Evolutionary conservation across 331 rosid genomes (phyloP).

Genomic region (Dryas integrifolia): DNA sequence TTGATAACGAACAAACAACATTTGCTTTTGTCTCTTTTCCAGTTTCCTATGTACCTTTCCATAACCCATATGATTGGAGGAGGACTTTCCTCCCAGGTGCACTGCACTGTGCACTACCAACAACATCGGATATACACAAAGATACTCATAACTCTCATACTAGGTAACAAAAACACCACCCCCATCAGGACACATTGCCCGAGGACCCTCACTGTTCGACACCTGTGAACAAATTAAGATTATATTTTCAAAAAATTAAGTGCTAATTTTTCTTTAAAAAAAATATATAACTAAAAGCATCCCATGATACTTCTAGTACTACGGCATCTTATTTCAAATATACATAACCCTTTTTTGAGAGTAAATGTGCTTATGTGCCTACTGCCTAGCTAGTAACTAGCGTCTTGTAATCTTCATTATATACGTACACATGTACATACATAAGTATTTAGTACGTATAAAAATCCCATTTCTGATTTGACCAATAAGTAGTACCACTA

Average conservation of each 20-base stretch:
- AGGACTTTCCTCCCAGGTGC: slow-evolving; percentile 1
- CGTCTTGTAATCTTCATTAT: not conserved
- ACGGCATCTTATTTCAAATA: not conserved
- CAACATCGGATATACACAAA: not conserved
- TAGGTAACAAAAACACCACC: slow-evolving; percentile 16
- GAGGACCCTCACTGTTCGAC: slow-evolving; percentile 23
- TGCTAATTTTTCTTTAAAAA: not conserved
- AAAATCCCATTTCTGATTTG: slow-evolving; percentile 1
- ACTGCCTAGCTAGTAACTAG: too few relatives aligned
- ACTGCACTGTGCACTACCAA: not conserved
- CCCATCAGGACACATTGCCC: slow-evolving; percentile 32
- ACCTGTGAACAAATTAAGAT: slow-evolving; percentile 6
- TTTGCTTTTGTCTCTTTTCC: not conserved
- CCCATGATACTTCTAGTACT: not conserved
- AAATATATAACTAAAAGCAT: not conserved
- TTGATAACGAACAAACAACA: slow-evolving; percentile 14
- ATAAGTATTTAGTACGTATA: not conserved
- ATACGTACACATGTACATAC: too few relatives aligned
- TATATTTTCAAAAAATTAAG: not conserved
- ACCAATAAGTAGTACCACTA: not conserved
- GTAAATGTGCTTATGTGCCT: too few relatives aligned
- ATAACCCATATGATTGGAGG: slow-evolving; percentile 23
- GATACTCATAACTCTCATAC: not conserved
- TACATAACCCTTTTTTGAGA: not conserved
- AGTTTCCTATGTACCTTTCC: slow-evolving; percentile 12